Conservation (phyloP, 352 stramenopile species). For the Pythium rishiriense region DNA sequence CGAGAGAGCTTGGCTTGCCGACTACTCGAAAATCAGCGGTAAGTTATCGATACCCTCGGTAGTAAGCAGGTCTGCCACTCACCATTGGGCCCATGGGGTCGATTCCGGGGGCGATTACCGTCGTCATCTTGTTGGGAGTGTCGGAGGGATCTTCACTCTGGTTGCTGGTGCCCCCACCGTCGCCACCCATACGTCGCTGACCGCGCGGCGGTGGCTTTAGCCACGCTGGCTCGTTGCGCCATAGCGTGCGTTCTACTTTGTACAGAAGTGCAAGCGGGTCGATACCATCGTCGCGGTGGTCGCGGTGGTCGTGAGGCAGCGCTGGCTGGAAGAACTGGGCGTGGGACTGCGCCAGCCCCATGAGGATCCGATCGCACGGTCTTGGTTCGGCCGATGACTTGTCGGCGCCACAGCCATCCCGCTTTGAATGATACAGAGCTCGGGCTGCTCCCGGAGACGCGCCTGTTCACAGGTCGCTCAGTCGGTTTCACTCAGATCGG, state of each 20-base stretch:
- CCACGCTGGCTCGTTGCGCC: slow-evolving; percentile 43
- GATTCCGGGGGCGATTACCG: not conserved
- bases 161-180: slow-evolving; percentile 7
- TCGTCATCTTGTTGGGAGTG: not conserved
- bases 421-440: too few species aligned
- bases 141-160: not conserved
- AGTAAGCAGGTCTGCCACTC: not conserved
- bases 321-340: slow-evolving; percentile 42
- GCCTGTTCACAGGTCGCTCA: too few species aligned
- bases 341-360: slow-evolving; percentile 55
- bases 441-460: too few species aligned
- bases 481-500: too few species aligned
- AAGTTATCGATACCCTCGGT: not conserved
- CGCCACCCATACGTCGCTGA: slow-evolving; percentile 12
- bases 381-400: too few species aligned
- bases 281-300: slow-evolving; percentile 35
- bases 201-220: slow-evolving; percentile 19
- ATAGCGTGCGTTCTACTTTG: slow-evolving; percentile 43
- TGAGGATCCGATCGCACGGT: slow-evolving; percentile 12
- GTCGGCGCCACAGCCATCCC: not conserved
- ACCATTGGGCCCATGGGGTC: slow-evolving; percentile 31
- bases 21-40: slow-evolving; percentile 29
- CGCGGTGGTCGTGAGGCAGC: slow-evolving; percentile 28
- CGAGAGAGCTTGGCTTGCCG: slow-evolving; percentile 43
- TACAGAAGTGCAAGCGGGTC: slow-evolving; percentile 48